Evolutionary conservation across 2,329 filamentous ascomycete genomes (phyloP), one percentile per base, ranked within the genome.

Genomic region (Aspergillus fumigatus): DNA sequence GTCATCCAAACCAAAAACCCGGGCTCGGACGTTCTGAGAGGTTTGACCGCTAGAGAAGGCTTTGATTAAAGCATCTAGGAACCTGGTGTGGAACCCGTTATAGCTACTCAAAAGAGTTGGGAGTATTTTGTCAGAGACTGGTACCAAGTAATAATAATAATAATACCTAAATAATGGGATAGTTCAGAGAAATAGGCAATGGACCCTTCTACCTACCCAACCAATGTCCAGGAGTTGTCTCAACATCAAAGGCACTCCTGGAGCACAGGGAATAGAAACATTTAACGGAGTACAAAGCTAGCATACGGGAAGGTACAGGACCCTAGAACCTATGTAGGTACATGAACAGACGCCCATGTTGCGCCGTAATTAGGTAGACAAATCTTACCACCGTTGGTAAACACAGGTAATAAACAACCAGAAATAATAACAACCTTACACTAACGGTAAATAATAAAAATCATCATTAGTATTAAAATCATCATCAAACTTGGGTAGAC

Each of bases 21-120:
- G 59, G 62, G 60, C 60, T 64, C 62, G 60, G 62, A 64, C 57
- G 55, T 60, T 62, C 58, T 53, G 40, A 54, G 52, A 45, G 57
- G 51, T 58, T 61, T 60, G 60, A 62, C 60, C 60, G 60, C 60
- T 56, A 60, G 54, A 54, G 50, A 51, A 58, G 54, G 45, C 54
- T 61, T 63, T 55, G 55, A 47, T 62, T 59, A 50, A 55, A 64
- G 60, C 32, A 47, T 61, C 57, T 59, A 59, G 53, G 53, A 49
- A 54, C 53, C 57, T 27, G 48, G 49, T 51, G 60, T 62, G 62
- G 62, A 58, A 55, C 49, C 49, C 26, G 9, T 51, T 21, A 23
- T 50, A 17, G 29, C 40, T 35, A 35, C 32, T 35, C 9, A 10
- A 10, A 29, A 29, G 27, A 38, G 14, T 38, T 6, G 32, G 32